A percentile compares a stretch with the other conserved stretches of the same genome.
These are phyloP conservation scores for Omphalea diandra DNA, from an alignment of 441 rosid species.

Conservation along the genomic window DNA sequence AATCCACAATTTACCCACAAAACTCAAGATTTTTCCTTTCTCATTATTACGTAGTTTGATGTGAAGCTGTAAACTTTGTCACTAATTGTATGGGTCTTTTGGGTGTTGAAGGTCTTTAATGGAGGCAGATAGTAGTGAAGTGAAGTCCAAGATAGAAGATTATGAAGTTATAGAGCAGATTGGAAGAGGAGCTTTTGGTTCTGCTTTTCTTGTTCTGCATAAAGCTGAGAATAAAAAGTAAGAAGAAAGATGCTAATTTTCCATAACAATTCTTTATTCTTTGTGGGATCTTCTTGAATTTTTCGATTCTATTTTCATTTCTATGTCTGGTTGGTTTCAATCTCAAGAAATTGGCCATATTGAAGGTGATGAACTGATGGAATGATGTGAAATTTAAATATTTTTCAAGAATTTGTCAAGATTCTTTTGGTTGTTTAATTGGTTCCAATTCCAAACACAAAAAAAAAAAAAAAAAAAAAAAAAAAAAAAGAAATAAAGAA, in stretches of 20 bases:
- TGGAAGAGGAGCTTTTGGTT: conserved; percentile 74
- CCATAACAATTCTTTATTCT: conserved; percentile 1
- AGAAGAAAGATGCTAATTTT: conserved; percentile 31
- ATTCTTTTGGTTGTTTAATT: neutral
- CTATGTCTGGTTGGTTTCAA: neutral
- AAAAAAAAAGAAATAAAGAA: too few relatives aligned
- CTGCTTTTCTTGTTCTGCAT: conserved; percentile 86
- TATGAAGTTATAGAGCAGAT: conserved; percentile 81
- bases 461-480: too few relatives aligned
- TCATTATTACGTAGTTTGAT: neutral
- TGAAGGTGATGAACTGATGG: conserved; percentile 15
- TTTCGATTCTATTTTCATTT: neutral
- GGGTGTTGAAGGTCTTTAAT: conserved; percentile 38
- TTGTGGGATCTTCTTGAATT: conserved; percentile 11
- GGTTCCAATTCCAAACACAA: conserved; percentile 1
- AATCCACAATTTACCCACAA: neutral
- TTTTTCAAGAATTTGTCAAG: neutral
- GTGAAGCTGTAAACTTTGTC: conserved; percentile 23
- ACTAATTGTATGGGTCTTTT: conserved; percentile 3
- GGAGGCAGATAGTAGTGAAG: conserved; percentile 52
- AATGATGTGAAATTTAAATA: neutral
- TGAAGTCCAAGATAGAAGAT: conserved; percentile 64
- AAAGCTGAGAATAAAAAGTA: conserved; percentile 64
- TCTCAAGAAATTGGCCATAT: neutral
- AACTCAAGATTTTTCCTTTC: conserved; percentile 3